Base-by-base conservation (phyloP, 805 yeast species). In the Candida ficus region DNA sequence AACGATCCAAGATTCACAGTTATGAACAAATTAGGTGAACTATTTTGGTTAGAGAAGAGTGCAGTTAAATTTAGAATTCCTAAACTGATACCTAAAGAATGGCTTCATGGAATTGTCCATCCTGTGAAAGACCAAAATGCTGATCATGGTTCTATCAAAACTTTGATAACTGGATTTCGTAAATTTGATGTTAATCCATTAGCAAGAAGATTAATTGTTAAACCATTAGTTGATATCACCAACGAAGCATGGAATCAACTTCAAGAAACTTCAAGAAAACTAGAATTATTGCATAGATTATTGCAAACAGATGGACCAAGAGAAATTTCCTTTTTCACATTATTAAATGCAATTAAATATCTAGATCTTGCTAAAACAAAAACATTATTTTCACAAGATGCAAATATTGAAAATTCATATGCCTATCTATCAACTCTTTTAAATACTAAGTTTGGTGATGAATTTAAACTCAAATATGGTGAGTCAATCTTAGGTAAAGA, bases 1-100 rank as follows among this genome's bases (percentile, higher is more conserved):
- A 63, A 64, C 14, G 80, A 78, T 34, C 74, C 76, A 20, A 61
- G 79, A 25, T 82, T 75, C 49, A 74, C 85, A 0, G 69, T 79
- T 44, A 63, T 78, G 37, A 71, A 73, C 39, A 66, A 69, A 23
- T 71, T 71, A 42, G 93, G 93, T 9, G 76, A 71, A 33, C 58
- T 83, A 13, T 50, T 63, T 3, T 80, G 72, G 60, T 67, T 67
- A 2, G 63, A 73, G 11, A 71, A 68, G 41, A 56, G 64, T 16
- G 57, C 61, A 13, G 68, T 82, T 38, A 63, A 65, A 28, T 51
- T 75, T 23, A 63, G 87, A 34, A 63, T 83, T 10, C 89, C 90
- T 1, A 51, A 58, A 6, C 68, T 76, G 2, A 63, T 78, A 18
- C 75, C 78, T 0, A 49, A 46, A 20, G 45, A 44, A 8, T 66